Conservation (phyloP, 331 rosid genomes). For the Telfairia occidentalis region DNA sequence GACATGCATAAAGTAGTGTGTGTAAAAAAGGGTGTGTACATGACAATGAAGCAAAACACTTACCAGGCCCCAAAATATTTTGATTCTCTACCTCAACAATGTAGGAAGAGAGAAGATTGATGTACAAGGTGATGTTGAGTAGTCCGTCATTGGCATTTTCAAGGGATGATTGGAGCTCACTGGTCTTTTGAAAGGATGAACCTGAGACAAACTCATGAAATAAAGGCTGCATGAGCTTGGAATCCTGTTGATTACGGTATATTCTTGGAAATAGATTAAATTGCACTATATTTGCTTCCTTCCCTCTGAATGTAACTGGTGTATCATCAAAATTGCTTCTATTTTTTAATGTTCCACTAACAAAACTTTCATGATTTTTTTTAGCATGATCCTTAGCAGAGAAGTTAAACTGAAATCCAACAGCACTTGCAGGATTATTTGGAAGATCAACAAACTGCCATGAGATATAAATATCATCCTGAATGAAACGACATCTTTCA, state of each 20-base stretch:
- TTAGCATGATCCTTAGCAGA: conserved; percentile 37
- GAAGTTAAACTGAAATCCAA: conserved; percentile 79
- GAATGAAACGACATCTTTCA: conserved; percentile 39
- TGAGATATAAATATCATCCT: conserved; percentile 64
- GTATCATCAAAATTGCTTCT: conserved; percentile 55
- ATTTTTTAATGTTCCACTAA: conserved; percentile 63
- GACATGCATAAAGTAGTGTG: neutral
- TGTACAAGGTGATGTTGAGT: conserved; percentile 58
- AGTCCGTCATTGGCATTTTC: conserved; percentile 58
- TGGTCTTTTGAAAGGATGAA: conserved; percentile 46
- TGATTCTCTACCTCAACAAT: conserved; percentile 67
- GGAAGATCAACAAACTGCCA: conserved; percentile 87
- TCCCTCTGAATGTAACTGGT: conserved; percentile 87
- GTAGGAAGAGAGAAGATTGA: conserved; percentile 77
- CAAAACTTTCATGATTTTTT: conserved; percentile 53
- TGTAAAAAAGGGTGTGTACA: neutral
- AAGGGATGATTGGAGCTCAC: conserved; percentile 62
- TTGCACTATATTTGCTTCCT: conserved; percentile 49
- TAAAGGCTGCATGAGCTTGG: conserved; percentile 82
- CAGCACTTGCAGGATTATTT: conserved; percentile 71
- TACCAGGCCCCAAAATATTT: conserved; percentile 81
- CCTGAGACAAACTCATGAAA: conserved; percentile 92
- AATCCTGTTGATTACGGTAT: conserved; percentile 49
- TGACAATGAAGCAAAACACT: conserved; percentile 16
- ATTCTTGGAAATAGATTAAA: conserved; percentile 75